Evolutionary conservation across 2,329 filamentous ascomycete genomes (phyloP).

Genomic region (Colletotrichum euphorbiae): DNA sequence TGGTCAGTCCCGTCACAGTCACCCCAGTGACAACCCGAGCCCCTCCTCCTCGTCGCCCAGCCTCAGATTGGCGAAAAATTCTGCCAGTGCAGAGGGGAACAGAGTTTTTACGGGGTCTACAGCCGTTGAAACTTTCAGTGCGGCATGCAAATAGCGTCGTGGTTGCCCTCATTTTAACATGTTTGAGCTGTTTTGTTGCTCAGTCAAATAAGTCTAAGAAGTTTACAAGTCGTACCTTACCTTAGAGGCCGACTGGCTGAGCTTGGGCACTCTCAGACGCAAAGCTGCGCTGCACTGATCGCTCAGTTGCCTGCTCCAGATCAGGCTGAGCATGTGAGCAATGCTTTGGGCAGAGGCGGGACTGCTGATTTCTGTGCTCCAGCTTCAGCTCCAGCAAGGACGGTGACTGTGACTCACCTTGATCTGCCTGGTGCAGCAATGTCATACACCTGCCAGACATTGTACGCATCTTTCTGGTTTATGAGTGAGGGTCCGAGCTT

Average conservation of each 20-base stretch:
- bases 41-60: constrained; percentile 12
- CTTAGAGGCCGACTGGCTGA: not conserved
- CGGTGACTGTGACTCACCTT: constrained; percentile 19
- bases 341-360: not conserved
- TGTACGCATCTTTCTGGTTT: constrained; percentile 25
- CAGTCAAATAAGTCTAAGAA: not conserved
- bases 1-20: constrained; percentile 5
- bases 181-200: not conserved
- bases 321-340: constrained; percentile 9
- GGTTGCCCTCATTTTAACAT: constrained; percentile 7
- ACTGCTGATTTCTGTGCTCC: not conserved
- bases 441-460: constrained; percentile 16
- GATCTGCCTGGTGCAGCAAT: constrained; percentile 14
- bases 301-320: not conserved
- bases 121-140: constrained; percentile 25
- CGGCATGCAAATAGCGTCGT: constrained; percentile 6
- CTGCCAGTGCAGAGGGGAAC: constrained; percentile 28
- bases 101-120: constrained; percentile 31
- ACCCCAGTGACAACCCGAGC: constrained; percentile 30
- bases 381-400: constrained; percentile 1
- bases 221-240: not conserved
- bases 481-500: constrained; percentile 30
- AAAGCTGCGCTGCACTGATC: constrained; percentile 1
- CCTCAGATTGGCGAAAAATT: constrained; percentile 32
- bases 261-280: constrained; percentile 11